Evolutionary conservation across 2,329 filamentous ascomycete species (phyloP), one percentile per base, ranked within the genome.

Genomic region (Eutypa lata): DNA sequence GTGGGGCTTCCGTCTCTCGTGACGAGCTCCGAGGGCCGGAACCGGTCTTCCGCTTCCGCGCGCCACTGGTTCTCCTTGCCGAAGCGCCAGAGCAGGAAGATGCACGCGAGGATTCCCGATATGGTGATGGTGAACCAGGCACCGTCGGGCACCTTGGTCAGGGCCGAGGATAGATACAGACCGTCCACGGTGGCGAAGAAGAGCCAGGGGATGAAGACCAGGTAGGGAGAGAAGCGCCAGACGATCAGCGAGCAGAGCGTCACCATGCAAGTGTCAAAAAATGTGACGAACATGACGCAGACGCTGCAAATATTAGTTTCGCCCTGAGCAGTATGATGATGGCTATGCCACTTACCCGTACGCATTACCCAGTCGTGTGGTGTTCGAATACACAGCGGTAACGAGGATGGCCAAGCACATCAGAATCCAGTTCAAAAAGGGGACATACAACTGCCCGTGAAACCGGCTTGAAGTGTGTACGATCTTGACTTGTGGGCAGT

Each of bases 271-370:
- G 88, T 91, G 51, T 87, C 87, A 63, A 92, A 84, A 65, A 91
- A 90, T 0, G 88, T 90, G 43, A 91, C 89, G 47, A 89, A 82
- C 61, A 91, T 90, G 65, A 92, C 89, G 59, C 89, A 92, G 7
- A 90, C 85, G 38, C 66, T 67, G 35, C 8, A 24, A 33, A 24
- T 57, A 35, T 58, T 46, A 11, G 11, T 21, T 3, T 21, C 26
- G 2, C 14, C n/a, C 16, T 3, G 10, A 19, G 52, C 6, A 51
- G 49, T 18, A 31, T 38, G 46, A 19, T 3, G 2, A 2, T 19
- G 31, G 28, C 7, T 14, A 14, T 22, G 11, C 8, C 11, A 46
- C 58, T 40, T 60, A 68, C 65, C 89, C 88, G 61, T 91, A 91
- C 0, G 88, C 88, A 61, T 90, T 84, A 22, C 88, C 88, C 0